Evolutionary conservation across 495 filamentous ascomycete genomes (phyloP).

Genomic region (Aspergillus olivimuriae): DNA sequence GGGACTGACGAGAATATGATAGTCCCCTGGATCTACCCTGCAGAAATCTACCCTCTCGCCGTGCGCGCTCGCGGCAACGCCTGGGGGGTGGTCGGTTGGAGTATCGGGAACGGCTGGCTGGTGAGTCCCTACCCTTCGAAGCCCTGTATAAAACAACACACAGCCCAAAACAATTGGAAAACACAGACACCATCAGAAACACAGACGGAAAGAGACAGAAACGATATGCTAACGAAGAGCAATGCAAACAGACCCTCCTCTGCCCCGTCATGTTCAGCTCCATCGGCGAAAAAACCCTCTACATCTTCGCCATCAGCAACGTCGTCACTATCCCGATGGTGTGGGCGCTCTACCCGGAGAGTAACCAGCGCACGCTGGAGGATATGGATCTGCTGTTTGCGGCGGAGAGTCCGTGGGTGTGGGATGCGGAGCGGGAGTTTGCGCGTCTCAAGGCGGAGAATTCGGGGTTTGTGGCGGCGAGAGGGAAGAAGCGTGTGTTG

Average conservation of each 20-base stretch:
- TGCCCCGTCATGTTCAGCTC: slow-evolving; percentile 58
- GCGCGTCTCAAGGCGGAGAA: slow-evolving; percentile 48
- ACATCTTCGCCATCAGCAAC: slow-evolving; percentile 60
- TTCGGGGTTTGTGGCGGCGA: slow-evolving; percentile 38
- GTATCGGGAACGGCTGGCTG: slow-evolving; percentile 63
- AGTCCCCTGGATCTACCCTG: slow-evolving; percentile 65
- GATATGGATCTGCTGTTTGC: slow-evolving; percentile 66
- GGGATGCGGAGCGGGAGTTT: slow-evolving; percentile 59
- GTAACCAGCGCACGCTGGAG: slow-evolving; percentile 61
- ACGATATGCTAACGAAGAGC: too few species aligned
- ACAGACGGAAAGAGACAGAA: too few species aligned
- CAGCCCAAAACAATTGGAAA: neutral
- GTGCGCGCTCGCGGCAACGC: slow-evolving; percentile 65
- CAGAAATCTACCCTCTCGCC: slow-evolving; percentile 65
- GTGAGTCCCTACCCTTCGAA: slow-evolving; percentile 19
- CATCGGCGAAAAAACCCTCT: slow-evolving; percentile 59
- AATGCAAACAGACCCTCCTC: slow-evolving; percentile 41
- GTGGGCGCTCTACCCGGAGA: slow-evolving; percentile 64
- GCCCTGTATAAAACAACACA: neutral
- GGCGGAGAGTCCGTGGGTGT: slow-evolving; percentile 49
- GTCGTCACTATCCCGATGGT: slow-evolving; percentile 58
- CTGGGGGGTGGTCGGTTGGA: slow-evolving; percentile 71
- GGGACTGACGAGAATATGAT: neutral
- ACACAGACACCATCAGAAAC: too few species aligned
- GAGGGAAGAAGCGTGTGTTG: slow-evolving; percentile 40